Evolutionary conservation across 1,139 yeast genomes (phyloP), one percentile per base, ranked within the genome.

Genomic region (Nakaseomyces bracarensis): DNA sequence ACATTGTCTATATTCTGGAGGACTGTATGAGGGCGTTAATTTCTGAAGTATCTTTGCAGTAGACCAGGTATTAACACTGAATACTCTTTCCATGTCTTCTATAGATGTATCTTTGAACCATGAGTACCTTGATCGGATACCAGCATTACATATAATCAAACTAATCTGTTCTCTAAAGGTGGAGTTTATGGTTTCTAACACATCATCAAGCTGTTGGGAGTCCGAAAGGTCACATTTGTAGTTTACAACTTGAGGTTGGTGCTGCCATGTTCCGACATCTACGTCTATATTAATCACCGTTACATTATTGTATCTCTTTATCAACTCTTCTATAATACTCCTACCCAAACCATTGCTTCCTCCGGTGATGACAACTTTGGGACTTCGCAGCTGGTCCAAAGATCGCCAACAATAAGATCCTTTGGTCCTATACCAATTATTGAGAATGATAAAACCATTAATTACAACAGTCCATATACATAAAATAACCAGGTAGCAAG

Each of bases 121-220:
- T 34, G 69, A 67, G 44, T 49, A 60, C 22, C 62, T 61, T 38
- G 76, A 77, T 40, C 89, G 68, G 9, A 79, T 63, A 0, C 91
- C 95, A 0, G 94, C 95, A 58, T 84, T 85, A 55, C 82, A 82
- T 20, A 87, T 65, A 34, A 84, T 59, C 0, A 82, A 65, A 25
- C 78, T 71, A 2, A 82, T 64, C 16, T 54, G 49, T 13, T 39
- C 39, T 2, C 65, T 63, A 9, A 60, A 52, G n/a, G 51, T 43
- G 1, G 43, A 26, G 18, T 62, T 60, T 31, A 78, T 64, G 6
- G 49, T 43, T 0, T 52, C 43, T 2, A 70, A 52, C 1, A 69
- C 59, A 1, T 46, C 46, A 2, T 54, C 50, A 2, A 75, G 60
- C 13, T 57, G 58, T 1, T 49, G 46, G n/a, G 63, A 61, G 42